Conservation (phyloP, 2,329 filamentous ascomycete genomes). For the Falciphora oryzae region DNA sequence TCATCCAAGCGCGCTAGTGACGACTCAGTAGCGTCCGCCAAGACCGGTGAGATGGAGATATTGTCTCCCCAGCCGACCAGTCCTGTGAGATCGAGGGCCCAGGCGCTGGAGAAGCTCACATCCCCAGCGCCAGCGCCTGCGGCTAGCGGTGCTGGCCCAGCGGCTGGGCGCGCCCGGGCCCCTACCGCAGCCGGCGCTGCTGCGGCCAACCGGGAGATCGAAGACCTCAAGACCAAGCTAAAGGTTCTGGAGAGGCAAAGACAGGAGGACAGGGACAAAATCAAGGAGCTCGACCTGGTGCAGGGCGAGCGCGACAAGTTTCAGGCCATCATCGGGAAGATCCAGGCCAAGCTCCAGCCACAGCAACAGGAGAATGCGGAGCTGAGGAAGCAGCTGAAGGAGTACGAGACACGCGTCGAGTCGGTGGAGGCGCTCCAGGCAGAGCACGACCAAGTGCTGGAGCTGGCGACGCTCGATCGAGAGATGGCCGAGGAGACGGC, state of each 20-base stretch:
- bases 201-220: conserved; percentile 61
- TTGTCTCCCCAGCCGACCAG: conserved; percentile 44
- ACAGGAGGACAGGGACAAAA: conserved; percentile 75
- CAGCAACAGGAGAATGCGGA: conserved; percentile 75
- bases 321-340: conserved; percentile 79
- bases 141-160: conserved; percentile 9
- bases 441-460: conserved; percentile 78
- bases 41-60: conserved; percentile 46
- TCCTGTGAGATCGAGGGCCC: conserved; percentile 44
- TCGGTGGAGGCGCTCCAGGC: conserved; percentile 68
- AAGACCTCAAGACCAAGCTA: conserved; percentile 84
- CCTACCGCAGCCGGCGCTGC: conserved; percentile 36
- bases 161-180: not conserved
- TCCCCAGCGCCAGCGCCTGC: conserved; percentile 12
- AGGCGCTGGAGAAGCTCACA: conserved; percentile 47
- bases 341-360: conserved; percentile 83
- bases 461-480: conserved; percentile 81
- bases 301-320: conserved; percentile 73
- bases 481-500: conserved; percentile 96
- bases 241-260: conserved; percentile 83
- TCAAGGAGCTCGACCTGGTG: conserved; percentile 71
- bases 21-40: conserved; percentile 23
- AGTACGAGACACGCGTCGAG: conserved; percentile 64
- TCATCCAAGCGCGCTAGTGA: conserved; percentile 29
- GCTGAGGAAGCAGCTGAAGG: conserved; percentile 70